A percentile compares a stretch with the other conserved stretches of the same genome.
phyloP scores from a whole-genome alignment of 2,329 filamentous ascomycete species.

The Lecanoromycetidae sp. region DNA sequence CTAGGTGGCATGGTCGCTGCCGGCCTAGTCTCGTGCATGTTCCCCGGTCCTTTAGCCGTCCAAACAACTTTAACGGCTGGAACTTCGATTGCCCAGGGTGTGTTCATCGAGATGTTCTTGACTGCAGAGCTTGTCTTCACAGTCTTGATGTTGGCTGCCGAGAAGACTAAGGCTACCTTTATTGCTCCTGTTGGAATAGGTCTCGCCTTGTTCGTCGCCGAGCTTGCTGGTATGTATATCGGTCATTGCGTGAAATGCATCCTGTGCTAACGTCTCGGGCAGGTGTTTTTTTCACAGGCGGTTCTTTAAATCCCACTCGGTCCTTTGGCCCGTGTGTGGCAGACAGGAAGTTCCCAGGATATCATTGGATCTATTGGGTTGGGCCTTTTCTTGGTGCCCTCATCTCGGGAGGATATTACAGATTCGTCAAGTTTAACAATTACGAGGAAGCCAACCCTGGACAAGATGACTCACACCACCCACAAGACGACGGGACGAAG shows the following conservation, averaged over 20 bases:
- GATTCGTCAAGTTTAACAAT: constrained; percentile 14
- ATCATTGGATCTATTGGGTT: constrained; percentile 39
- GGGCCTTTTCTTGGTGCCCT: constrained; percentile 17
- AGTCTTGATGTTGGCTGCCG: constrained; percentile 29
- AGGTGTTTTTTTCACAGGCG: constrained; percentile 39
- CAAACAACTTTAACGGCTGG: constrained; percentile 25
- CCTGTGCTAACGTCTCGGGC: constrained; percentile 9
- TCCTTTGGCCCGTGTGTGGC: constrained; percentile 38
- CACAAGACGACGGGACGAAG: constrained; percentile 4
- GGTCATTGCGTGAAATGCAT: constrained; percentile 19
- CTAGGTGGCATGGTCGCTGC: constrained; percentile 26
- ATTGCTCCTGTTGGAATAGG: constrained; percentile 30
- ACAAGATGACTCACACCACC: constrained; percentile 15
- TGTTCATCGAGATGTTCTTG: constrained; percentile 32
- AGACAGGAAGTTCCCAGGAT: constrained; percentile 29
- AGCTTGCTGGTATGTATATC: constrained; percentile 17
- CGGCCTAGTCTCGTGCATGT: constrained; percentile 16
- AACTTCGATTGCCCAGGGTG: constrained; percentile 27
- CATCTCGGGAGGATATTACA: constrained; percentile 15
- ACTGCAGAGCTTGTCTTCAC: constrained; percentile 32
- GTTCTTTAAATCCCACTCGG: constrained; percentile 37
- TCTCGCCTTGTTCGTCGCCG: constrained; percentile 19
- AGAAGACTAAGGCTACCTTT: constrained; percentile 33
- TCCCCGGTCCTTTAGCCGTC: constrained; percentile 28
- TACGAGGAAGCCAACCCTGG: constrained; percentile 18